A percentile compares a stretch with the other conserved stretches of the same genome.
Evolutionary conservation across 2,329 filamentous ascomycete genomes (phyloP).

Genomic region (Aspergillus sp.): DNA sequence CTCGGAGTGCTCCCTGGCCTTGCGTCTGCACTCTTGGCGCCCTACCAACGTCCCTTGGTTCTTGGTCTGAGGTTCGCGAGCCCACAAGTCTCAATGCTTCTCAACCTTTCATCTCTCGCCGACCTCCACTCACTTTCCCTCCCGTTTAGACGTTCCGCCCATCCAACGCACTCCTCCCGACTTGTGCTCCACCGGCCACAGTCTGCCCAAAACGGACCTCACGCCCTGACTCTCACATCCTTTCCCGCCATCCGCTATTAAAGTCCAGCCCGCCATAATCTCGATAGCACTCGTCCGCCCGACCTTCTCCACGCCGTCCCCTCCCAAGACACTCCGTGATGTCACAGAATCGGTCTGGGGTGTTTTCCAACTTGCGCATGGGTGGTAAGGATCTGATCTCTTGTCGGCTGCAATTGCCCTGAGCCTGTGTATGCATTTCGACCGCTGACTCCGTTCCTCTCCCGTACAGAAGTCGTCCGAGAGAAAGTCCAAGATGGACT

Average conservation of each 20-base stretch:
- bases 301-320: constrained; percentile 15
- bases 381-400: constrained; percentile 69
- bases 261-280: constrained; percentile 44
- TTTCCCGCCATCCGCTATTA: constrained; percentile 47
- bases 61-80: constrained; percentile 27
- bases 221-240: constrained; percentile 37
- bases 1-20: constrained; percentile 16
- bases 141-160: constrained; percentile 36
- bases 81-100: constrained; percentile 21
- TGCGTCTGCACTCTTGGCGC: constrained; percentile 34
- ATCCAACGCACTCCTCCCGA: constrained; percentile 32
- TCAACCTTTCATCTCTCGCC: constrained; percentile 36
- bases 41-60: constrained; percentile 22
- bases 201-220: constrained; percentile 57
- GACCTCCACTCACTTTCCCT: constrained; percentile 32
- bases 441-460: constrained; percentile 18
- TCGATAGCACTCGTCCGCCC: constrained; percentile 35
- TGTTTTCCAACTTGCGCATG: constrained; percentile 88
- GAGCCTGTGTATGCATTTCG: constrained; percentile 9
- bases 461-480: constrained; percentile 79
- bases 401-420: constrained; percentile 21
- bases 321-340: constrained; percentile 53
- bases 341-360: constrained; percentile 89
- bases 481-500: constrained; percentile 99
- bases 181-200: constrained; percentile 33